A percentile compares a stretch with the other conserved stretches of the same genome.
Conservation (phyloP, 2,329 filamentous ascomycete species). For the Tolypocladium nubicola region DNA sequence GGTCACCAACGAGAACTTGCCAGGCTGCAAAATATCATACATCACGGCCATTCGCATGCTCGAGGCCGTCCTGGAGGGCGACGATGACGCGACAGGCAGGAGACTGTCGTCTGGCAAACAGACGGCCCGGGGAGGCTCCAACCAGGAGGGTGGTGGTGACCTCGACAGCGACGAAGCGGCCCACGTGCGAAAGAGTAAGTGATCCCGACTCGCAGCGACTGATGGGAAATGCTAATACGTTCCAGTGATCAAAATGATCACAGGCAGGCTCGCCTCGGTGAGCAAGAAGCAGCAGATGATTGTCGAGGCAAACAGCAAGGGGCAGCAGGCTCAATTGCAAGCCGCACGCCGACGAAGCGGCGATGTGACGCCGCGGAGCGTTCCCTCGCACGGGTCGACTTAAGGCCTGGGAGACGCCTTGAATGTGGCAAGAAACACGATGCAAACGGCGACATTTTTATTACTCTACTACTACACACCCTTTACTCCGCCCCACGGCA, state of each 20-base stretch:
- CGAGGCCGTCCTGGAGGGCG: constrained; percentile 83
- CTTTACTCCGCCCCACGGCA: constrained; percentile 2
- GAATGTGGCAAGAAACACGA: not conserved
- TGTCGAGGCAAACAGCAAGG: constrained; percentile 42
- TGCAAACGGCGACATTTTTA: not conserved
- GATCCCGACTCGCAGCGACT: not conserved
- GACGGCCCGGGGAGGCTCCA: constrained; percentile 25
- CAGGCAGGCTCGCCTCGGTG: constrained; percentile 41
- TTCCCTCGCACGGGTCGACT: constrained; percentile 34
- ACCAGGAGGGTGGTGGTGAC: constrained; percentile 26
- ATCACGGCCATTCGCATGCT: constrained; percentile 89
- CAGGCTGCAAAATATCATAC: constrained; percentile 85
- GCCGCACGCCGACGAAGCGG: constrained; percentile 40
- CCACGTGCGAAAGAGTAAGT: constrained; percentile 61
- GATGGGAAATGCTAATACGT: constrained; percentile 11
- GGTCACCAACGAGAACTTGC: constrained; percentile 80
- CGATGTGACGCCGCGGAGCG: constrained; percentile 44
- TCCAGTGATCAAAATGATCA: constrained; percentile 53
- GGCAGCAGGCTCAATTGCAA: constrained; percentile 31
- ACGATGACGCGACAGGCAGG: constrained; percentile 43
- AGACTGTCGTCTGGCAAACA: constrained; percentile 27
- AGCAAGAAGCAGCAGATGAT: constrained; percentile 53
- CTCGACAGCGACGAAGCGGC: constrained; percentile 61
- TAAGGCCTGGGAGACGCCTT: constrained; percentile 6
- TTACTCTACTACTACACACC: not conserved